A percentile compares a stretch with the other conserved stretches of the same genome.
These are phyloP conservation scores for Gossypium mustelinum DNA, from an alignment of 345 rosid species.

Conservation along the genomic window DNA sequence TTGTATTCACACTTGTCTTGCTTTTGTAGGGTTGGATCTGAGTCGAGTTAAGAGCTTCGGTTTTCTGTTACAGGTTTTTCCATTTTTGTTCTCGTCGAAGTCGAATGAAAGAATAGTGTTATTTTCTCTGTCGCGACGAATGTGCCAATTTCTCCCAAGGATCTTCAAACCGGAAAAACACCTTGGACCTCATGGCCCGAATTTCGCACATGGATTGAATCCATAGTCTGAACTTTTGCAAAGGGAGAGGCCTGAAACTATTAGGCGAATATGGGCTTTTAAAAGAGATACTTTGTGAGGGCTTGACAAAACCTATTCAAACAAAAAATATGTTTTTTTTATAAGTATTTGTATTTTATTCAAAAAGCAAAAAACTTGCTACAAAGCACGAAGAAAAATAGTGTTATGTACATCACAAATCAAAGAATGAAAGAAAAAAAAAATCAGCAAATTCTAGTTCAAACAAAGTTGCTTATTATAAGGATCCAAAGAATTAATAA, in stretches of 20 bases:
- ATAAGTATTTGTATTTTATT: neutral
- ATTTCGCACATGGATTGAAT: neutral
- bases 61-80: neutral
- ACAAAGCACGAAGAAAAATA: too few species aligned
- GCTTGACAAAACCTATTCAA: neutral
- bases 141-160: neutral
- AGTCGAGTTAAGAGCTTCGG: neutral
- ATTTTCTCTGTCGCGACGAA: neutral
- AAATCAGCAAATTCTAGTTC: too few species aligned
- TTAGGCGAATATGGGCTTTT: neutral
- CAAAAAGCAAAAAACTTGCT: too few species aligned
- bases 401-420: too few species aligned
- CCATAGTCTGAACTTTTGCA: neutral
- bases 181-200: neutral
- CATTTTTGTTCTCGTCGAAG: neutral
- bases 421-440: too few species aligned
- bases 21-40: constrained; percentile 4
- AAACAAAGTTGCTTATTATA: too few species aligned
- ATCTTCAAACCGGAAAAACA: neutral
- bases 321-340: neutral
- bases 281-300: neutral
- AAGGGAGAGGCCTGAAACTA: neutral
- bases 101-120: neutral
- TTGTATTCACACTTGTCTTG: neutral
- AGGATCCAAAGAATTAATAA: too few species aligned